A percentile compares a stretch with the other conserved stretches of the same genome.
phyloP scores from a whole-genome alignment of 192 early-diverging fungal species.

The Umbelopsis isabellina region DNA sequence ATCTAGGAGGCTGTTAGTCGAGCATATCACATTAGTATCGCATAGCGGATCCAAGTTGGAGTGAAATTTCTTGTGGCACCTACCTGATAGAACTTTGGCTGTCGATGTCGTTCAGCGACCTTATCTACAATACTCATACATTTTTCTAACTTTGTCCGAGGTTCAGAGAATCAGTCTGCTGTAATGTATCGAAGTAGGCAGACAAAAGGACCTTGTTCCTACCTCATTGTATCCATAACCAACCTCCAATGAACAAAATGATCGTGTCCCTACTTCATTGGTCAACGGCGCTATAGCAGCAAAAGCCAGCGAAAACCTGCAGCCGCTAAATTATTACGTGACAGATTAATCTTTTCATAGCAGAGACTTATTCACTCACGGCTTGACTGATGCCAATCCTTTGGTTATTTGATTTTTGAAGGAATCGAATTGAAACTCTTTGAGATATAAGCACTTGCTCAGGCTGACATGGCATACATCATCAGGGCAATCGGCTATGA shows the following conservation, averaged over 20 bases:
- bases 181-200: neutral
- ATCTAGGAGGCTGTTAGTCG: slow-evolving; percentile 17
- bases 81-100: slow-evolving; percentile 31
- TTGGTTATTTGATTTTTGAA: slow-evolving; percentile 39
- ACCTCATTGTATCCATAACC: slow-evolving; percentile 48
- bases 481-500: neutral
- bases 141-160: neutral
- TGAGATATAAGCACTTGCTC: slow-evolving; percentile 47
- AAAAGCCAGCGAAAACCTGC: slow-evolving; percentile 43
- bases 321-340: too few species aligned
- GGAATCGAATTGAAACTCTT: slow-evolving; percentile 48
- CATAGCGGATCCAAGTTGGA: neutral
- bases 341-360: neutral
- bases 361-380: slow-evolving; percentile 4
- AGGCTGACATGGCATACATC: slow-evolving; percentile 45
- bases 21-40: neutral
- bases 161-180: neutral
- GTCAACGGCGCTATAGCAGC: slow-evolving; percentile 34
- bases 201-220: neutral
- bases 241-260: slow-evolving; percentile 52
- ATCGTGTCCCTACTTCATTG: slow-evolving; percentile 50
- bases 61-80: neutral
- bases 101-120: slow-evolving; percentile 8
- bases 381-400: slow-evolving; percentile 24
- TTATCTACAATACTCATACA: slow-evolving; percentile 23